phyloP scores from a whole-genome alignment of 345 rosid genomes.

The Acer negundo region DNA sequence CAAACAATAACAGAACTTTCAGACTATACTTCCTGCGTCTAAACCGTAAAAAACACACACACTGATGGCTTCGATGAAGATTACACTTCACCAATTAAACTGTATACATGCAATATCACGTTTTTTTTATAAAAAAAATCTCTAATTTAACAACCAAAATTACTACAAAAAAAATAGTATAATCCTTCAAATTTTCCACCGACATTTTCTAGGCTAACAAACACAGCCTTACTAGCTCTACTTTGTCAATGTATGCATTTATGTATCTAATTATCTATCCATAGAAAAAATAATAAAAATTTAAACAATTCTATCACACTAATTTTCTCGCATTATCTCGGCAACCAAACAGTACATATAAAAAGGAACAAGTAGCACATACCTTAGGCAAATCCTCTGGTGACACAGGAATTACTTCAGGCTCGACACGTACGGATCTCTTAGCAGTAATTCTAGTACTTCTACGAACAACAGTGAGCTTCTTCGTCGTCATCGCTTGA shows the following conservation, averaged over 20 bases:
- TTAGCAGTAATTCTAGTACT: slow-evolving; percentile 41
- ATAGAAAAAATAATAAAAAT: not conserved
- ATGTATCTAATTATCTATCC: too few relatives aligned
- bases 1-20: slow-evolving; percentile 3
- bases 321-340: not conserved
- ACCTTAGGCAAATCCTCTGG: slow-evolving; percentile 69
- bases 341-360: slow-evolving; percentile 11
- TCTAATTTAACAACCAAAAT: not conserved
- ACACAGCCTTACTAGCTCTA: not conserved
- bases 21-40: too few relatives aligned
- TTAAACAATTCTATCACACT: not conserved
- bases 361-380: slow-evolving; percentile 11
- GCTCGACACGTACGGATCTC: slow-evolving; percentile 56
- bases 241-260: not conserved
- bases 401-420: slow-evolving; percentile 69
- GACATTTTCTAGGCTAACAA: not conserved
- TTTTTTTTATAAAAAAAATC: not conserved
- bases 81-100: not conserved
- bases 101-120: not conserved
- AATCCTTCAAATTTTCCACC: too few relatives aligned
- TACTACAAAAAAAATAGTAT: not conserved
- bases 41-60: too few relatives aligned
- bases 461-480: slow-evolving; percentile 31
- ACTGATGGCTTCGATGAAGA: not conserved
- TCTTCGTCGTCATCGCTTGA: slow-evolving; percentile 27